phyloP scores from a whole-genome alignment of 2,329 filamentous ascomycete species.

The Trematosphaeria pertusa region DNA sequence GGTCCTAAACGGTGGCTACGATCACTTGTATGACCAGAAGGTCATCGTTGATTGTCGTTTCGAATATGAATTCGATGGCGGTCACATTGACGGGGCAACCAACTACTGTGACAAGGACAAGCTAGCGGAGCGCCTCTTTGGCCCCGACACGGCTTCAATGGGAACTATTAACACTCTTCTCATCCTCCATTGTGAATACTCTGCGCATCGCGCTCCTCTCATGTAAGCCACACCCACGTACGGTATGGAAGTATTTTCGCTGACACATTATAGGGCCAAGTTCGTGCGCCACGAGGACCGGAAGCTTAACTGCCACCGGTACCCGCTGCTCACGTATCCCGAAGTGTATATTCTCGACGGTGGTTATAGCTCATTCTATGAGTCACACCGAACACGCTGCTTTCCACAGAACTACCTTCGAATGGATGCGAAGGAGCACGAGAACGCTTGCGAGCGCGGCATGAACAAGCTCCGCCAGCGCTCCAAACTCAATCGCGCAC shows the following conservation, averaged over 20 bases:
- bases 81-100: slow-evolving; percentile 90
- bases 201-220: slow-evolving; percentile 90
- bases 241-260: too few relatives aligned
- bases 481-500: slow-evolving; percentile 82
- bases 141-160: slow-evolving; percentile 61
- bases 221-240: slow-evolving; percentile 70
- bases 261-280: slow-evolving; percentile 66
- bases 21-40: slow-evolving; percentile 76
- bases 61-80: slow-evolving; percentile 97
- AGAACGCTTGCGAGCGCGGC: slow-evolving; percentile 90
- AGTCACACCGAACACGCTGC: slow-evolving; percentile 78
- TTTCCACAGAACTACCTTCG: slow-evolving; percentile 95
- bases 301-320: slow-evolving; percentile 80
- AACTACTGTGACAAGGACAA: slow-evolving; percentile 98
- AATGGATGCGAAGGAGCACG: slow-evolving; percentile 93
- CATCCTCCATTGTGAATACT: slow-evolving; percentile 98
- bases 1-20: slow-evolving; percentile 86
- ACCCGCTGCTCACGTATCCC: slow-evolving; percentile 90
- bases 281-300: slow-evolving; percentile 91
- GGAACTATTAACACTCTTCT: slow-evolving; percentile 81
- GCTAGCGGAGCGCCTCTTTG: slow-evolving; percentile 80
- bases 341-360: slow-evolving; percentile 97
- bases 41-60: slow-evolving; percentile 96
- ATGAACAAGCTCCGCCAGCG: slow-evolving; percentile 92
- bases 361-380: slow-evolving; percentile 93